Conservation (phyloP, 148 eudicot genomes). For the Vaccinium corymbosum region DNA sequence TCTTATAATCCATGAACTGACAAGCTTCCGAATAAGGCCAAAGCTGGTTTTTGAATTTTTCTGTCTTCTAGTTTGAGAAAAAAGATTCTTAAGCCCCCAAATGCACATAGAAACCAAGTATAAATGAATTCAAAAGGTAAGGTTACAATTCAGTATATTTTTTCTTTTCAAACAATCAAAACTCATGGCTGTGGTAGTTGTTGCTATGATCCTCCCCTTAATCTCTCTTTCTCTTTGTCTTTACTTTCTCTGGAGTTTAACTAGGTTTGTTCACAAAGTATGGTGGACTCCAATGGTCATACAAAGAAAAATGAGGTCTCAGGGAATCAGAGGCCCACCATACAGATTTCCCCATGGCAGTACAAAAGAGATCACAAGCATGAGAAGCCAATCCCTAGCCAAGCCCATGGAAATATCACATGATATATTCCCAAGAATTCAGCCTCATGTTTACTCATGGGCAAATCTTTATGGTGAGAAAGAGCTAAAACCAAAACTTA, state of each 20-base stretch:
- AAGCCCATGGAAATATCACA: constrained; percentile 40
- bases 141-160: not conserved
- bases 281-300: constrained; percentile 31
- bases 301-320: constrained; percentile 26
- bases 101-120: not conserved
- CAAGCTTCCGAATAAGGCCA: constrained; percentile 4
- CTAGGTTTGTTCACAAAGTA: constrained; percentile 27
- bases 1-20: not conserved
- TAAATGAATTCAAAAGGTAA: not conserved
- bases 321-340: constrained; percentile 42
- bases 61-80: not conserved
- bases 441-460: constrained; percentile 38
- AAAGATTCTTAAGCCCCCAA: not conserved
- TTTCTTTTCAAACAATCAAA: not conserved
- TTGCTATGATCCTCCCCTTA: not conserved
- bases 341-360: constrained; percentile 39
- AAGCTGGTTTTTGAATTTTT: not conserved
- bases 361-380: constrained; percentile 31
- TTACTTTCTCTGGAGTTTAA: constrained; percentile 15
- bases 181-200: constrained; percentile 12
- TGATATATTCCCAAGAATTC: constrained; percentile 37
- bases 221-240: constrained; percentile 9
- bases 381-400: constrained; percentile 25
- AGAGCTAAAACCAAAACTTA: not conserved
- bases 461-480: constrained; percentile 20